These are phyloP conservation scores for Ilyonectria robusta DNA, from an alignment of 2,329 filamentous ascomycete species.

Conservation along the genomic window DNA sequence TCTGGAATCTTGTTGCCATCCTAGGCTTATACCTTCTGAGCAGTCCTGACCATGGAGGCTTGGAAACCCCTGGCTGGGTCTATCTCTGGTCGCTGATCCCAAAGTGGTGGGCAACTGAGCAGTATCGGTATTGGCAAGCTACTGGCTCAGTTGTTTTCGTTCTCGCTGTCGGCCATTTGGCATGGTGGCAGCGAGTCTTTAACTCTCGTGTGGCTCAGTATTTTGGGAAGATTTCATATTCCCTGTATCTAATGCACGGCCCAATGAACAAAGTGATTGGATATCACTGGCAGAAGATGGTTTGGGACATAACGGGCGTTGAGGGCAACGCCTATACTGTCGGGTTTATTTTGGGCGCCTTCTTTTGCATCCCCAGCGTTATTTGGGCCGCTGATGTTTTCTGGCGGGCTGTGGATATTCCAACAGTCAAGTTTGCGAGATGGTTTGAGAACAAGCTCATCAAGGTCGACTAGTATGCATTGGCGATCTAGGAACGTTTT, in stretches of 20 bases:
- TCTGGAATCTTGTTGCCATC: constrained; percentile 61
- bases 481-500: no score
- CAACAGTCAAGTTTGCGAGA: constrained; percentile 69
- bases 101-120: constrained; percentile 61
- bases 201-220: constrained; percentile 66
- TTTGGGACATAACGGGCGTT: constrained; percentile 62
- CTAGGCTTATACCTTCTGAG: constrained; percentile 66
- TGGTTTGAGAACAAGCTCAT: constrained; percentile 63
- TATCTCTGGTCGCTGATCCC: constrained; percentile 64
- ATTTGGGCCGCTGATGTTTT: constrained; percentile 71
- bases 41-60: constrained; percentile 53
- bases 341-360: constrained; percentile 62
- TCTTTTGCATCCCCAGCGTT: constrained; percentile 64
- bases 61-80: constrained; percentile 68
- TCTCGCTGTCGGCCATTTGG: constrained; percentile 62
- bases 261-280: constrained; percentile 67
- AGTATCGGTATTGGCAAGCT: constrained; percentile 71
- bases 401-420: constrained; percentile 69
- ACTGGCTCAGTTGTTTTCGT: constrained; percentile 68
- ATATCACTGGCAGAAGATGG: constrained; percentile 65
- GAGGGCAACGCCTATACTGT: constrained; percentile 61
- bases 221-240: constrained; percentile 72
- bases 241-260: constrained; percentile 73
- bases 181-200: constrained; percentile 65
- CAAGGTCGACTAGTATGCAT: no score